Conservation (phyloP, 768 basidiomycete species). For the Boletellus ananiceps region DNA sequence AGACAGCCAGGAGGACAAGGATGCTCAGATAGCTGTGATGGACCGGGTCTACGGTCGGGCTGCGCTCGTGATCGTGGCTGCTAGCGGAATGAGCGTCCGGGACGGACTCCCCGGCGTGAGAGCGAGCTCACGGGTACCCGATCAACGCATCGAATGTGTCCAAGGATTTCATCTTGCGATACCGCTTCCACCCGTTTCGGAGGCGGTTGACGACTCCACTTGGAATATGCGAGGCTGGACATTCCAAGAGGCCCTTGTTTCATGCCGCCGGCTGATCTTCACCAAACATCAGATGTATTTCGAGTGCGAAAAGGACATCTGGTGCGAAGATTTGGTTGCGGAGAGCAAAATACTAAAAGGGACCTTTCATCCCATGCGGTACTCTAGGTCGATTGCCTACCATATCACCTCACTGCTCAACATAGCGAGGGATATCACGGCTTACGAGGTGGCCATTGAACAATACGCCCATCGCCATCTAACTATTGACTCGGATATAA, state of each 20-base stretch:
- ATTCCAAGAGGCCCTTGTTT: slow-evolving; percentile 6
- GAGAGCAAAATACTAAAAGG: slow-evolving; percentile 7
- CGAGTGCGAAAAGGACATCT: slow-evolving; percentile 16
- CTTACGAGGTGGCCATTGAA: no score
- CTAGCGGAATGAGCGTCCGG: slow-evolving; percentile 9
- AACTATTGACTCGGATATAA: no score
- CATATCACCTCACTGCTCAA: neutral
- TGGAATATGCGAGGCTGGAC: slow-evolving; percentile 15
- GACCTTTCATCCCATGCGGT: slow-evolving; percentile 7
- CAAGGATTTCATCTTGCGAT: slow-evolving; percentile 21
- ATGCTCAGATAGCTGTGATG: slow-evolving; percentile 16
- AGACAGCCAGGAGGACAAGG: slow-evolving; percentile 17
- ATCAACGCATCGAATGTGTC: slow-evolving; percentile 14
- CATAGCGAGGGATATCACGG: no score
- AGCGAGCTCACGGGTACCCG: slow-evolving; percentile 6
- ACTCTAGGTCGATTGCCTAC: neutral
- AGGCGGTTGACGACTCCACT: slow-evolving; percentile 1
- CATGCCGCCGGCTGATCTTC: slow-evolving; percentile 20
- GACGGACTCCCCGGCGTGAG: slow-evolving; percentile 11
- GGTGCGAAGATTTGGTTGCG: slow-evolving; percentile 21
- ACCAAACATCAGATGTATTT: slow-evolving; percentile 22
- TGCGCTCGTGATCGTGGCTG: slow-evolving; percentile 18
- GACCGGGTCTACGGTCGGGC: slow-evolving; percentile 15
- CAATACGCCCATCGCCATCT: no score
- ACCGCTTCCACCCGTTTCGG: slow-evolving; percentile 13